Conservation (phyloP, 805 yeast species). For the Debaryomyces castellii region DNA sequence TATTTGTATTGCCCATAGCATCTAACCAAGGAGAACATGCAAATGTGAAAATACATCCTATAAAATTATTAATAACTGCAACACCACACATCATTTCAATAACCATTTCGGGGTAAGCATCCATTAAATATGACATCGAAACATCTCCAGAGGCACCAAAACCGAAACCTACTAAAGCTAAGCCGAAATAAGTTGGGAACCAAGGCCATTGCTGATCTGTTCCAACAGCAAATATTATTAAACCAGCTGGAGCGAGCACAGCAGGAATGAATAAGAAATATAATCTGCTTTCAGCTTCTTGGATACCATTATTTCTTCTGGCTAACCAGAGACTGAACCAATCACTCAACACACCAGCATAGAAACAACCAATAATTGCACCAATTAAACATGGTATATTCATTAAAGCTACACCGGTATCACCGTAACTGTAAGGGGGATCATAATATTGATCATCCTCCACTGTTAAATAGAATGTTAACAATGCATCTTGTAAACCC, state of each 20-base stretch:
- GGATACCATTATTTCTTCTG: constrained; percentile 33
- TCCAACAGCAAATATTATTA: constrained; percentile 38
- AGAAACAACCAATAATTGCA: constrained; percentile 37
- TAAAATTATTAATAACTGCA: constrained; percentile 35
- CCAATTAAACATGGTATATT: constrained; percentile 41
- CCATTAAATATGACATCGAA: constrained; percentile 39
- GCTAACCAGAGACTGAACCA: constrained; percentile 37
- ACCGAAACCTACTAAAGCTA: constrained; percentile 37
- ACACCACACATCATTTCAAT: constrained; percentile 42
- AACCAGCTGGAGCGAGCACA: constrained; percentile 34
- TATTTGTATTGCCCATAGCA: constrained; percentile 33
- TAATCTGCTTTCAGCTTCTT: constrained; percentile 38
- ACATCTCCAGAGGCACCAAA: constrained; percentile 41
- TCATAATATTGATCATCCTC: constrained; percentile 36
- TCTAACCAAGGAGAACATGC: constrained; percentile 40
- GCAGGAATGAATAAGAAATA: constrained; percentile 35
- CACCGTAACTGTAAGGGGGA: constrained; percentile 33
- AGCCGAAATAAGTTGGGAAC: constrained; percentile 38
- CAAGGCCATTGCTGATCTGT: constrained; percentile 36
- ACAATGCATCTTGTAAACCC: constrained; percentile 40
- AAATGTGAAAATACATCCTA: constrained; percentile 39
- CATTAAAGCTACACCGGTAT: constrained; percentile 39
- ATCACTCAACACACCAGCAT: constrained; percentile 35
- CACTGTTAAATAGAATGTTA: constrained; percentile 39
- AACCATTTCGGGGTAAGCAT: constrained; percentile 40